Evolutionary conservation across 352 stramenopile species (phyloP), one percentile per base, ranked within the genome.

Genomic region (Globisporangium paroecandrum): DNA sequence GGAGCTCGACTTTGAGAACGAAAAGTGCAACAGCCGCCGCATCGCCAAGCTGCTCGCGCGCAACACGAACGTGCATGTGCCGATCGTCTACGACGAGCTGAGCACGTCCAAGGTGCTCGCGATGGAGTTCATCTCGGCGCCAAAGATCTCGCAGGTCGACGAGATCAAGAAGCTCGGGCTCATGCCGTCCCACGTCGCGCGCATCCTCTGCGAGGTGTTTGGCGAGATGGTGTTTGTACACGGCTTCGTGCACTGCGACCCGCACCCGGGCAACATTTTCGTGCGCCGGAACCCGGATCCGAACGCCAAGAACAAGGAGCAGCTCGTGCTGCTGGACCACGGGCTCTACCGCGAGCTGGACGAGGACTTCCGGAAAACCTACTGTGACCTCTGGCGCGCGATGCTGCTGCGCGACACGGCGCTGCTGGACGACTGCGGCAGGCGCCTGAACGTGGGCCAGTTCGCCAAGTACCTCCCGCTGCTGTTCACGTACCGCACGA

Each of bases 321-420:
- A 99, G 80, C 81, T 99, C 29, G 96, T 99, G 47, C 77, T 99
- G 12, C 83, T 99, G 1, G 97, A 99, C 78, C 97, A 99, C 73
- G 97, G 97, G 22, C 77, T 99, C 4, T 99, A 99, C 65, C 89
- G 97, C 22, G 79, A 96, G 41, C 77, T 99, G 20, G 95, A 98
- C 61, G 78, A 87, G 36, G 76, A 93, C 24, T 99, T 99, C 76
- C 93, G 97, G 32, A 82, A 96, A 46, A 88, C 89, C 1, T 99
- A 99, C 78, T 98, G 94, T 49, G 81, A 96, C 58, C 75, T 99
- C 38, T 99, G 97, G 97, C 88, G 91, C 65, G 90, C 89, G 13
- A 95, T 99, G 65, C 81, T 99, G 6, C 79, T 98, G 65, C 90
- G 91, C 22, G 92, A 99, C 74, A 81, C 84, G 24, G 65, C 74